phyloP scores from a whole-genome alignment of 495 filamentous ascomycete species.

The Aspergillus sclerotiicarbonarius region DNA sequence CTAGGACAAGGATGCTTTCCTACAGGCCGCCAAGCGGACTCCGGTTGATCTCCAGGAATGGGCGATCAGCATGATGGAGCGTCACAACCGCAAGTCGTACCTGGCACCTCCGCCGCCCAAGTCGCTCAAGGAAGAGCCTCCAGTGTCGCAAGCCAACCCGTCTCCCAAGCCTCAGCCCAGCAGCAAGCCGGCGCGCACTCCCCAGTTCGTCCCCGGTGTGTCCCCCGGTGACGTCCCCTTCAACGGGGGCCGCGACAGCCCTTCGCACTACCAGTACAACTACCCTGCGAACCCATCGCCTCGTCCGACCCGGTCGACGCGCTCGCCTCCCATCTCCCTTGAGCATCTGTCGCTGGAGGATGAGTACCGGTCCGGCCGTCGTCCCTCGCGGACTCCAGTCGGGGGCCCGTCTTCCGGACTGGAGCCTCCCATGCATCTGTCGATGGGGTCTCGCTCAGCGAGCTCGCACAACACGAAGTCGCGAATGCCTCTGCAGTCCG shows the following conservation, averaged over 20 bases:
- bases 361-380: conserved; percentile 37
- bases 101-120: conserved; percentile 62
- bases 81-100: conserved; percentile 88
- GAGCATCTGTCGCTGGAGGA: conserved; percentile 43
- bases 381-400: conserved; percentile 33
- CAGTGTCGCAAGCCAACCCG: conserved; percentile 10
- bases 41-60: conserved; percentile 87
- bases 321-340: conserved; percentile 38
- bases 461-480: conserved; percentile 40
- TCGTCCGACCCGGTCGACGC: conserved; percentile 27
- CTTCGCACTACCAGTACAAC: conserved; percentile 27
- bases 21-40: conserved; percentile 92
- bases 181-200: conserved; percentile 51
- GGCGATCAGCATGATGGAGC: conserved; percentile 87
- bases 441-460: conserved; percentile 36
- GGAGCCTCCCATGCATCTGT: conserved; percentile 33
- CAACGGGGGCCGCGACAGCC: conserved; percentile 47
- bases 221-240: conserved; percentile 62
- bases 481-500: conserved; percentile 36
- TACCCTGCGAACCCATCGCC: conserved; percentile 31
- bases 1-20: conserved; percentile 84
- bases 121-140: conserved; percentile 36
- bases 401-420: conserved; percentile 41
- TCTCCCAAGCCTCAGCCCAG: conserved; percentile 13
- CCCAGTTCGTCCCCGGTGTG: conserved; percentile 54